phyloP scores from a whole-genome alignment of 441 rosid genomes.

The Erysimum cheiri region DNA sequence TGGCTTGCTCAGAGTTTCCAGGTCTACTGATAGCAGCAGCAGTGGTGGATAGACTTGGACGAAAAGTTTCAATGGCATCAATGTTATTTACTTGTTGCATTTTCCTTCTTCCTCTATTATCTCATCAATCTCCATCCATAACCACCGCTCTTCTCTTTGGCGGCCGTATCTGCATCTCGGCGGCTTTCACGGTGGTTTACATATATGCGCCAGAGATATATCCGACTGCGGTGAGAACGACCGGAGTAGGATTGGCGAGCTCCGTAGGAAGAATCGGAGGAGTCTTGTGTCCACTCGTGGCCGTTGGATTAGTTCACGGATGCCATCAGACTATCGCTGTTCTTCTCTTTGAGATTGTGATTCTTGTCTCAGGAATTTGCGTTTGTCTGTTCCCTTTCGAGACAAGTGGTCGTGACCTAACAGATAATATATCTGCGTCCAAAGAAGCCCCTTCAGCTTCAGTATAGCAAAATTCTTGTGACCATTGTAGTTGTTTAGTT shows the following conservation, averaged over 20 bases:
- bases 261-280: conserved; percentile 94
- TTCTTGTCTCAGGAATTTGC: conserved; percentile 66
- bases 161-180: conserved; percentile 84
- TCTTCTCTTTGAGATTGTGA: conserved; percentile 63
- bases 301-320: conserved; percentile 80
- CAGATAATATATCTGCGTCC: conserved; percentile 52
- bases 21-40: conserved; percentile 77
- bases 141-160: conserved; percentile 79
- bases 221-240: conserved; percentile 86
- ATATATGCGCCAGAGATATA: conserved; percentile 96
- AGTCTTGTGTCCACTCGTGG: conserved; percentile 82
- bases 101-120: conserved; percentile 74
- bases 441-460: conserved; percentile 25
- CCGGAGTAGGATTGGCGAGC: conserved; percentile 87
- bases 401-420: conserved; percentile 77
- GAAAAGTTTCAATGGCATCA: conserved; percentile 78
- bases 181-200: conserved; percentile 72
- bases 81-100: conserved; percentile 72
- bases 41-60: conserved; percentile 78
- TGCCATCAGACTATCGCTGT: conserved; percentile 76
- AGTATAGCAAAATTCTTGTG: conserved; percentile 24
- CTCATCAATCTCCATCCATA: conserved; percentile 59
- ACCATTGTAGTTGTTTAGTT: conserved; percentile 20
- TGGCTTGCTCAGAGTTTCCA: conserved; percentile 63
- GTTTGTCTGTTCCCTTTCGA: conserved; percentile 75